Conservation (phyloP, 768 basidiomycete genomes). For the Cystofilobasidium capitatum region DNA sequence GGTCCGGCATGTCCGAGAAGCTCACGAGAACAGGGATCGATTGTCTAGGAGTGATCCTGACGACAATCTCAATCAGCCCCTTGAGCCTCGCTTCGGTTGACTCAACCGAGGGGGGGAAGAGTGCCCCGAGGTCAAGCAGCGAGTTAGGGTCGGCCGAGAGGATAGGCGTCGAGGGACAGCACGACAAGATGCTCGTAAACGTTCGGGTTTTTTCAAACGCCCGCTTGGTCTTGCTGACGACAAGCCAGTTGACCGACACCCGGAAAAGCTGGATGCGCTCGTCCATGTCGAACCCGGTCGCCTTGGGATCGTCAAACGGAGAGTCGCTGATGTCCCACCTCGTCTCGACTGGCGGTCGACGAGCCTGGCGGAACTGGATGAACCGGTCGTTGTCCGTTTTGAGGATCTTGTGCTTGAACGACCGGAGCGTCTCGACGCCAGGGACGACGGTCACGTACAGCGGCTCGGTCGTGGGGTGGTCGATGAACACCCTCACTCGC, state of each 20-base stretch:
- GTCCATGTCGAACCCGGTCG: slow-evolving; percentile 17
- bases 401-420: slow-evolving; percentile 28
- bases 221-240: slow-evolving; percentile 19
- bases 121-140: background rate
- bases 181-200: slow-evolving; percentile 9
- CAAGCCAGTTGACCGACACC: slow-evolving; percentile 18
- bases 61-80: slow-evolving; percentile 24
- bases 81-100: slow-evolving; percentile 11
- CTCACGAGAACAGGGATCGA: slow-evolving; percentile 14
- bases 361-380: slow-evolving; percentile 19
- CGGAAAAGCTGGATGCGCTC: slow-evolving; percentile 16
- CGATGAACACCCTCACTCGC: slow-evolving; percentile 24
- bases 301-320: slow-evolving; percentile 2
- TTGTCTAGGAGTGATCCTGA: slow-evolving; percentile 13
- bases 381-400: slow-evolving; percentile 24
- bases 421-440: slow-evolving; percentile 17
- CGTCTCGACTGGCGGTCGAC: slow-evolving; percentile 20
- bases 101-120: slow-evolving; percentile 15
- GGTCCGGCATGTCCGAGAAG: slow-evolving; percentile 25
- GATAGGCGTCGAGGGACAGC: slow-evolving; percentile 14
- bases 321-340: slow-evolving; percentile 18
- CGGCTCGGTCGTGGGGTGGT: slow-evolving; percentile 27
- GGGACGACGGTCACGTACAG: slow-evolving; percentile 26
- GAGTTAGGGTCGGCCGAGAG: background rate
- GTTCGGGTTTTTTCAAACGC: slow-evolving; percentile 16